Conservation (phyloP, 2,329 filamentous ascomycete genomes). For the Alternaria arborescens region DNA sequence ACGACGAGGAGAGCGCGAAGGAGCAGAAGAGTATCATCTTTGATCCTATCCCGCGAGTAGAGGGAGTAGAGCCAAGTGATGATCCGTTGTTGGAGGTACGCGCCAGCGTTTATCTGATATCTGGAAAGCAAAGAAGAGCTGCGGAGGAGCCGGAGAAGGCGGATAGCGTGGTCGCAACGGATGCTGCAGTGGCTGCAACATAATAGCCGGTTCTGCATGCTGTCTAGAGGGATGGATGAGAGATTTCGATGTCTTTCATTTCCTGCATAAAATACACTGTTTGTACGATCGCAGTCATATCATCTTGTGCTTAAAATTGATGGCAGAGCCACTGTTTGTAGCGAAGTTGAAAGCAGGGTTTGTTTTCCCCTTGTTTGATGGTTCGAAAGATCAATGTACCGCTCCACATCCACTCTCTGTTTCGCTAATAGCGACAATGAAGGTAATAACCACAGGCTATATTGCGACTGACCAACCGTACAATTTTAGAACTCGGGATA, state of each 20-base stretch:
- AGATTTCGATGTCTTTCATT: too few relatives aligned
- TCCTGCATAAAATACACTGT: background rate
- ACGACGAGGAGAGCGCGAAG: constrained; percentile 52
- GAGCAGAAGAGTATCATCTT: constrained; percentile 65
- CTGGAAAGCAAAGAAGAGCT: constrained; percentile 62
- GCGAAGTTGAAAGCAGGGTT: background rate
- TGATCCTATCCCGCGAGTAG: constrained; percentile 65
- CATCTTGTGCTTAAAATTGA: background rate
- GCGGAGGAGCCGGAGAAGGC: constrained; percentile 34
- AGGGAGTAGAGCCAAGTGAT: constrained; percentile 61
- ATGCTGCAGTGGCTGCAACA: constrained; percentile 13
- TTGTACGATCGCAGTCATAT: background rate
- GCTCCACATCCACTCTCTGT: background rate
- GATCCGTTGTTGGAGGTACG: constrained; percentile 66
- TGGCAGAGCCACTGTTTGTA: background rate
- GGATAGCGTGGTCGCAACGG: constrained; percentile 4
- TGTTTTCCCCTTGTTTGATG: background rate
- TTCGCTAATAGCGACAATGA: background rate
- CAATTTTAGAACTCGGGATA: background rate
- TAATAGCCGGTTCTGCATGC: background rate
- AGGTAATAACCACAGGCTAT: background rate
- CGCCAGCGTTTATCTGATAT: constrained; percentile 64
- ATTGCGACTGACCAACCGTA: background rate
- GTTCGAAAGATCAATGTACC: background rate
- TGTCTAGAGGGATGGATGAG: background rate